phyloP scores from a whole-genome alignment of 163 green algal species.

The Volvox carteri region DNA sequence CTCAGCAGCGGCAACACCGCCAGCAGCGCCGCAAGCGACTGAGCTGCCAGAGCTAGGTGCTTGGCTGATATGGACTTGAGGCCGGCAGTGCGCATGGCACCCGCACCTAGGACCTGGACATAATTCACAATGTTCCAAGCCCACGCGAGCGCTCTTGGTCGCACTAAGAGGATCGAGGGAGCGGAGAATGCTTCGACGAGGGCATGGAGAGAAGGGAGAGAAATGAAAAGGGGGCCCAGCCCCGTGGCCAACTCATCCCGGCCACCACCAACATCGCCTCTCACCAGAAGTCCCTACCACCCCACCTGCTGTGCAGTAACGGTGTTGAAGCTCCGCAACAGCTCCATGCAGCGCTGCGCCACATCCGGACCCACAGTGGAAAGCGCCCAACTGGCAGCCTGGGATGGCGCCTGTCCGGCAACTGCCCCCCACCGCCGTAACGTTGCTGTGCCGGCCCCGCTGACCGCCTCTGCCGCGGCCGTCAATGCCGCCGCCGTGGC shows the following conservation, averaged over 20 bases:
- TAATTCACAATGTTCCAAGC: too few species aligned
- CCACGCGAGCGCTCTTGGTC: too few species aligned
- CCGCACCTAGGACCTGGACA: constrained; percentile 85
- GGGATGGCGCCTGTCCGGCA: background rate
- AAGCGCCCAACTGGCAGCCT: constrained; percentile 38
- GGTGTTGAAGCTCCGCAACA: constrained; percentile 87
- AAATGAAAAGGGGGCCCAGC: too few species aligned
- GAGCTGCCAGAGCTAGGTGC: constrained; percentile 89
- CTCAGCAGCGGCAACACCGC: constrained; percentile 78
- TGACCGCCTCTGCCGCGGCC: background rate
- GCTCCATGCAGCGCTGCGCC: constrained; percentile 78
- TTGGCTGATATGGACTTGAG: constrained; percentile 97
- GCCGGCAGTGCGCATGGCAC: constrained; percentile 87
- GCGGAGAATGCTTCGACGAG: too few species aligned
- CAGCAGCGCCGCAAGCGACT: constrained; percentile 82
- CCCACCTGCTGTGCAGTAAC: constrained; percentile 54
- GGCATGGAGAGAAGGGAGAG: too few species aligned
- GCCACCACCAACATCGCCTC: too few species aligned
- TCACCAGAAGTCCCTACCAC: too few species aligned
- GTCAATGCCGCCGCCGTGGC: background rate
- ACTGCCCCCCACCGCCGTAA: background rate
- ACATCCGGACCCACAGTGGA: constrained; percentile 79
- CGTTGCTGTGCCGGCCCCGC: too few species aligned
- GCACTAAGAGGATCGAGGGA: too few species aligned
- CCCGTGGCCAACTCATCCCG: too few species aligned